These are phyloP conservation scores for Glycine soja DNA, from an alignment of 306 rosid genomes.

Conservation along the genomic window DNA sequence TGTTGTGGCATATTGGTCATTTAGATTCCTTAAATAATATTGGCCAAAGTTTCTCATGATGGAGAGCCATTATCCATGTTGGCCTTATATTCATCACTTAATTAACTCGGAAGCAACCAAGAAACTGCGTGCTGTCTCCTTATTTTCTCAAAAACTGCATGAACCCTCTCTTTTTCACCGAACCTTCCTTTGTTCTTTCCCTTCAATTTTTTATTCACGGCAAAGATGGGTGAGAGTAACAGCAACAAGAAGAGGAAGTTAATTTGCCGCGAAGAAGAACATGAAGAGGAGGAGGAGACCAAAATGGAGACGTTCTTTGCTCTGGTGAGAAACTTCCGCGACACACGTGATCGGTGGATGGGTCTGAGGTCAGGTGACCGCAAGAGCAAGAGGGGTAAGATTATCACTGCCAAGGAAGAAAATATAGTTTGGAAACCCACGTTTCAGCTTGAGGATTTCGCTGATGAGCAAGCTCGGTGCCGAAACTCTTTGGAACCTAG, in stretches of 20 bases:
- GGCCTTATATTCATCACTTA: constrained; percentile 42
- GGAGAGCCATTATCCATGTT: background rate
- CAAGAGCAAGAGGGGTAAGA: constrained; percentile 26
- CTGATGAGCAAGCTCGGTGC: constrained; percentile 33
- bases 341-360: constrained; percentile 56
- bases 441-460: constrained; percentile 63
- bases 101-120: constrained; percentile 46
- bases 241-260: constrained; percentile 57
- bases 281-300: constrained; percentile 57
- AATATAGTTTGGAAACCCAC: constrained; percentile 62
- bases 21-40: constrained; percentile 26
- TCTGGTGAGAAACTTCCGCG: constrained; percentile 62
- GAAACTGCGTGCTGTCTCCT: constrained; percentile 44
- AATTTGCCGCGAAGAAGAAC: constrained; percentile 32
- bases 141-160: background rate
- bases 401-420: constrained; percentile 11
- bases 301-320: constrained; percentile 58
- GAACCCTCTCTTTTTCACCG: constrained; percentile 5
- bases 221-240: constrained; percentile 46
- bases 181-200: constrained; percentile 6
- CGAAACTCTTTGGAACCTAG: constrained; percentile 2
- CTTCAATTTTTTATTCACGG: background rate
- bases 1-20: constrained; percentile 36
- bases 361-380: constrained; percentile 3
- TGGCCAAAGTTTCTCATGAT: background rate